Conservation (phyloP, 1,139 yeast species). For the Yamadazyma epiphylla region DNA sequence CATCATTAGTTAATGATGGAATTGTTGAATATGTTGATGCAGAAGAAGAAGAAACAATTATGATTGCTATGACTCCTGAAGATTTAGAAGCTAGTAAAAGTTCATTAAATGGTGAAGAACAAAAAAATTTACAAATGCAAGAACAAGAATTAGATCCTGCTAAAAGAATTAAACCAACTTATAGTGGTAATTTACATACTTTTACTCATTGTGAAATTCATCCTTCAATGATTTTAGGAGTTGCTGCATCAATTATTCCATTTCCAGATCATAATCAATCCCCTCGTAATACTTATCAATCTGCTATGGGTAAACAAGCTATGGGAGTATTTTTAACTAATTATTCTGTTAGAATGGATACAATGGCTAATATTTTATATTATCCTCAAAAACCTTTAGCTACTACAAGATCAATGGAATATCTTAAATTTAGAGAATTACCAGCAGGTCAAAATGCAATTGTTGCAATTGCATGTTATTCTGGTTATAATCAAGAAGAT, state of each 20-base stretch:
- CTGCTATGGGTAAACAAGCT: constrained; percentile 99
- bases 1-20: constrained; percentile 78
- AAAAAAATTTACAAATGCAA: constrained; percentile 39
- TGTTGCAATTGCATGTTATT: constrained; percentile 96
- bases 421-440: constrained; percentile 90
- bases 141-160: constrained; percentile 69
- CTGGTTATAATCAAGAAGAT: constrained; percentile 99
- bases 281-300: constrained; percentile 98
- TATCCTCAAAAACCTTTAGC: constrained; percentile 99
- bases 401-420: constrained; percentile 98
- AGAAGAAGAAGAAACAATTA: constrained; percentile 94
- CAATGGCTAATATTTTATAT: constrained; percentile 96
- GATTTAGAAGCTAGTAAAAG: constrained; percentile 71
- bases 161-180: constrained; percentile 76
- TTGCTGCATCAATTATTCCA: constrained; percentile 97
- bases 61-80: constrained; percentile 99
- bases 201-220: constrained; percentile 99
- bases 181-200: constrained; percentile 61
- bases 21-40: constrained; percentile 94
- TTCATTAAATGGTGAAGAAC: constrained; percentile 46
- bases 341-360: constrained; percentile 96
- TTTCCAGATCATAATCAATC: constrained; percentile 99
- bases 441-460: constrained; percentile 99
- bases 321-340: constrained; percentile 99
- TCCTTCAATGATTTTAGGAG: constrained; percentile 98